A percentile compares a stretch with the other conserved stretches of the same genome.
These are phyloP conservation scores for Pichia cactophila DNA, from an alignment of 1,139 yeast species.

Conservation along the genomic window DNA sequence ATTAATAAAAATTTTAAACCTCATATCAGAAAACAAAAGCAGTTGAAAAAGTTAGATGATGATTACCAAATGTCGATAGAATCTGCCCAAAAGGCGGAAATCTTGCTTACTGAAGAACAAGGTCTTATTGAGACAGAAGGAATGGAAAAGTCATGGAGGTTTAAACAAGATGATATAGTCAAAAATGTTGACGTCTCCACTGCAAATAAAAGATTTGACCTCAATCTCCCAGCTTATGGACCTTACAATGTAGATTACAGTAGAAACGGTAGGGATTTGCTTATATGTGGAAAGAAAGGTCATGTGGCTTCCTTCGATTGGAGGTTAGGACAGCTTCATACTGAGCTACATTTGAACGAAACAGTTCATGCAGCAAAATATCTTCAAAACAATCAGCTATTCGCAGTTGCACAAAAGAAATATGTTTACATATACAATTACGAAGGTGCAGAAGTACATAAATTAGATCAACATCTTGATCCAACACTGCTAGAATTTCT, in stretches of 20 bases:
- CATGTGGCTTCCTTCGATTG: constrained; percentile 96
- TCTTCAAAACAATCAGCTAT: constrained; percentile 85
- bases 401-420: constrained; percentile 96
- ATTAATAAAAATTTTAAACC: not conserved
- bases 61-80: constrained; percentile 71
- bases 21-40: constrained; percentile 10
- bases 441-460: constrained; percentile 85
- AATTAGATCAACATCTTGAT: constrained; percentile 84
- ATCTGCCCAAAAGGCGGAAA: constrained; percentile 81
- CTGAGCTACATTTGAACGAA: constrained; percentile 81
- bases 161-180: constrained; percentile 71
- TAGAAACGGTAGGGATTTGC: constrained; percentile 76
- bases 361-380: constrained; percentile 86
- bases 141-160: constrained; percentile 85
- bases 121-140: constrained; percentile 90
- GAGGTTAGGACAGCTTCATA: constrained; percentile 75
- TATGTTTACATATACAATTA: constrained; percentile 89
- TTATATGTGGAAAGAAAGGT: constrained; percentile 85
- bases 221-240: constrained; percentile 71
- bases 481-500: constrained; percentile 76
- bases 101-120: constrained; percentile 71
- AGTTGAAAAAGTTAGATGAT: constrained; percentile 58
- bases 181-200: constrained; percentile 76
- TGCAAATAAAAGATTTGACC: constrained; percentile 64
- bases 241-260: constrained; percentile 81